These are phyloP conservation scores for Hyphodiscus hymeniophilus DNA, from an alignment of 495 filamentous ascomycete species.

Conservation along the genomic window DNA sequence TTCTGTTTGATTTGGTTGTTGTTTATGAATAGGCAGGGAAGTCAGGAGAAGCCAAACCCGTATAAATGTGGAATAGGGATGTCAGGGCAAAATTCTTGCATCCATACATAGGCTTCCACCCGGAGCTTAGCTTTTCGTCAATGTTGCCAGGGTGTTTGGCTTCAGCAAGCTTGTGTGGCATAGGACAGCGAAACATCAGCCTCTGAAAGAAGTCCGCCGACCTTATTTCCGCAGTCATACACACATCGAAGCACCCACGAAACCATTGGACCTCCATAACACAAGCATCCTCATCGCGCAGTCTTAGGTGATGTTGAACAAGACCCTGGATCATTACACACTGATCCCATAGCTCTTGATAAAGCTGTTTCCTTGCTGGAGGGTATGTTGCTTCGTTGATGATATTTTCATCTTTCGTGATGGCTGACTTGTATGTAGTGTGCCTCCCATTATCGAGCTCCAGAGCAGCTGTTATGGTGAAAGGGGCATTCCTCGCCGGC, in stretches of 20 bases:
- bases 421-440: conserved; percentile 1
- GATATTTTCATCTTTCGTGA: conserved; percentile 2
- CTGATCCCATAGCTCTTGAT: conserved; percentile 3
- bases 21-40: too few species aligned
- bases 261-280: conserved; percentile 26
- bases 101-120: conserved; percentile 30
- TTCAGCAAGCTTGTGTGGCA: conserved; percentile 33
- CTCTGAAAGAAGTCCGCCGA: conserved; percentile 15
- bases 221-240: conserved; percentile 28
- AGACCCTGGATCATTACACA: background rate
- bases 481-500: background rate
- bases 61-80: conserved; percentile 27
- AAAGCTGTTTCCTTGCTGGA: background rate
- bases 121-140: conserved; percentile 33
- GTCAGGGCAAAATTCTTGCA: conserved; percentile 27
- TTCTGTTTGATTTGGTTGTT: too few species aligned
- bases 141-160: conserved; percentile 27
- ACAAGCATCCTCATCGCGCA: conserved; percentile 6
- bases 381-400: conserved; percentile 1
- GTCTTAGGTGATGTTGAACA: conserved; percentile 5
- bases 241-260: conserved; percentile 35
- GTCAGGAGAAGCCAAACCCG: conserved; percentile 30
- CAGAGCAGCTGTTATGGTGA: background rate
- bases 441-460: background rate
- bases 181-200: conserved; percentile 29